Conservation (phyloP, 306 rosid species). For the Abrus precatorius region DNA sequence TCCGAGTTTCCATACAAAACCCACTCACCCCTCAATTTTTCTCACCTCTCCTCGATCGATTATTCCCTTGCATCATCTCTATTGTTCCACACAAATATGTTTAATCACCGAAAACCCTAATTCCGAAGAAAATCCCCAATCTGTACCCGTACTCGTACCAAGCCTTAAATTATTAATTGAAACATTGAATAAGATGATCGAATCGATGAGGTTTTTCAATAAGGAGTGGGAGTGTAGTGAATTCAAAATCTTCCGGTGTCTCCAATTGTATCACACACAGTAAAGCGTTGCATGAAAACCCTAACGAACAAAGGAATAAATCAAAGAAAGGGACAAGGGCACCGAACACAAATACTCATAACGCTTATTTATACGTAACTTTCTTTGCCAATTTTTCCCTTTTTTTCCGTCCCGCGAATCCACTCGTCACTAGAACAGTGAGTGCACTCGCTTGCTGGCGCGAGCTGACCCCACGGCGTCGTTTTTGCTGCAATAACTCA, state of each 20-base stretch:
- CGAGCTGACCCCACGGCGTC: background rate
- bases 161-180: background rate
- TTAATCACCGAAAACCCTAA: constrained; percentile 49
- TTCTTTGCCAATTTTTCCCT: background rate
- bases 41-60: constrained; percentile 54
- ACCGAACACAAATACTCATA: background rate
- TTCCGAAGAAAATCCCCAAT: constrained; percentile 49
- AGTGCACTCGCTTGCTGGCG: constrained; percentile 17
- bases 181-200: background rate
- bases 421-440: background rate
- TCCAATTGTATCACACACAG: background rate
- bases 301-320: constrained; percentile 45
- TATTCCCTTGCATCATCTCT: constrained; percentile 55
- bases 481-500: background rate
- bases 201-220: background rate
- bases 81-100: background rate
- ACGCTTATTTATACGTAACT: constrained; percentile 43
- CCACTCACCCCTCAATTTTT: constrained; percentile 68
- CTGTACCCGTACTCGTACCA: background rate
- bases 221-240: background rate
- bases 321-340: background rate
- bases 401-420: background rate
- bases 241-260: constrained; percentile 6
- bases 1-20: constrained; percentile 99
- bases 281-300: constrained; percentile 53